Base-by-base conservation (phyloP, 805 yeast species). In the Starmerella riodocensis region DNA sequence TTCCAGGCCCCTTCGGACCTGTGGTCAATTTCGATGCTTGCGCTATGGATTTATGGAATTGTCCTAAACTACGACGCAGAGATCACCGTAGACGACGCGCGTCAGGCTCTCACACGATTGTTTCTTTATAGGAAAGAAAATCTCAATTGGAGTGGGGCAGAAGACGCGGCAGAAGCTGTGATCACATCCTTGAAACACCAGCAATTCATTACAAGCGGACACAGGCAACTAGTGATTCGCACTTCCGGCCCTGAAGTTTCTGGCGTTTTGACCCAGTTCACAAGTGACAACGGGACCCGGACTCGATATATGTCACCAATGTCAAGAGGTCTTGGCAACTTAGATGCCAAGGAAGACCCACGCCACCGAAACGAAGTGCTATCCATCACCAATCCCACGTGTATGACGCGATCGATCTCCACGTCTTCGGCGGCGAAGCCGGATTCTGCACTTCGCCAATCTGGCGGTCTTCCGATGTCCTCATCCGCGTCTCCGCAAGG, bases 211-310 rank as follows among this genome's bases (percentile, higher is more conserved):
- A 37, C 27, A n/a, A 36, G 29, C 7, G 41, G 33, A 29, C 31
- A 47, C 36, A 40, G 19, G n/a, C 14, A 22, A 41, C 49, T 43
- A 6, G 25, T 28, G n/a, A 29, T 43, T n/a, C 22, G 37, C 23
- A 30, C 47, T 4, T 28, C 37, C 13, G 32, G 35, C 9, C 32
- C 41, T 2, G 29, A 26, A 7, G 37, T 34, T 4, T 38, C 53
- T 1, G 66, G 66, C 2, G 65, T 61, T 14, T 29, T 61, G 14
- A 57, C 65, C 7, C 32, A 32, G 4, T 20, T 38, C 9, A 13
- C 41, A 4, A 14, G 31, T 17, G 9, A 13, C 17, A 24, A 24
- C 27, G 7, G 8, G n/a, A n/a, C n/a, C n/a, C n/a, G n/a, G n/a
- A n/a, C n/a, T n/a, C n/a, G n/a, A n/a, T n/a, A n/a, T n/a, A n/a